A percentile compares a stretch with the other conserved stretches of the same genome.
These are phyloP conservation scores for Yarrowia porcina DNA, from an alignment of 805 yeast genomes.

Conservation along the genomic window DNA sequence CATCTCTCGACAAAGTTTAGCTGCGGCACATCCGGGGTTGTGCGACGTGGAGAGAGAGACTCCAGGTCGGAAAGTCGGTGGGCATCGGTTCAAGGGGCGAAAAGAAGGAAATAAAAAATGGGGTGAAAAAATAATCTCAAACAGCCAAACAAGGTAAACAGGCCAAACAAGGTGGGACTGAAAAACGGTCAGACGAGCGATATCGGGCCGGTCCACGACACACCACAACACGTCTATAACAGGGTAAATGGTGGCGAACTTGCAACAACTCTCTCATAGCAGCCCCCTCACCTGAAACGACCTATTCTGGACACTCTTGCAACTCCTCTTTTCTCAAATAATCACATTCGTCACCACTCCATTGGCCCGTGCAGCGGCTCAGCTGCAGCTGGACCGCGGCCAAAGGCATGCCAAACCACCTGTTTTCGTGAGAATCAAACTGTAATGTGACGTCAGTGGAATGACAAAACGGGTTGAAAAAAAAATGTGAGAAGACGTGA, in stretches of 20 bases:
- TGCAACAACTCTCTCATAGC: too few relatives aligned
- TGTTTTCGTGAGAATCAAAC: slow-evolving; percentile 7
- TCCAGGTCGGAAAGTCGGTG: not conserved
- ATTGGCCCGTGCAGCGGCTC: slow-evolving; percentile 3
- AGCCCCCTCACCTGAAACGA: not conserved
- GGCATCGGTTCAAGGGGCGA: not conserved
- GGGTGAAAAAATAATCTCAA: not conserved
- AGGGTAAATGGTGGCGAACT: too few relatives aligned
- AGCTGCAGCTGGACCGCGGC: slow-evolving; percentile 3
- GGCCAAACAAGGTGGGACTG: too few relatives aligned
- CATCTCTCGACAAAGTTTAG: not conserved
- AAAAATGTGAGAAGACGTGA: too few relatives aligned
- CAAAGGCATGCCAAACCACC: not conserved
- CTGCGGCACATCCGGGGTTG: slow-evolving; percentile 8
- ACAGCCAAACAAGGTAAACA: too few relatives aligned
- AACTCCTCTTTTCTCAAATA: not conserved
- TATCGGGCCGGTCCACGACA: slow-evolving; percentile 6
- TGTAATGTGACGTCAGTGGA: slow-evolving; percentile 5
- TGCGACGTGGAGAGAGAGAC: not conserved
- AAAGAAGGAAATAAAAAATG: too few relatives aligned
- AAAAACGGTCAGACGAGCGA: not conserved
- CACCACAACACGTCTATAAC: too few relatives aligned
- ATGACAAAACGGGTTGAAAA: not conserved
- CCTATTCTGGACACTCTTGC: not conserved
- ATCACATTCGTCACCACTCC: slow-evolving; percentile 8